Percentiles rank a stretch among this genome's conserved stretches.
phyloP scores from a whole-genome alignment of 345 rosid genomes.

The Xanthoceras sorbifolium region DNA sequence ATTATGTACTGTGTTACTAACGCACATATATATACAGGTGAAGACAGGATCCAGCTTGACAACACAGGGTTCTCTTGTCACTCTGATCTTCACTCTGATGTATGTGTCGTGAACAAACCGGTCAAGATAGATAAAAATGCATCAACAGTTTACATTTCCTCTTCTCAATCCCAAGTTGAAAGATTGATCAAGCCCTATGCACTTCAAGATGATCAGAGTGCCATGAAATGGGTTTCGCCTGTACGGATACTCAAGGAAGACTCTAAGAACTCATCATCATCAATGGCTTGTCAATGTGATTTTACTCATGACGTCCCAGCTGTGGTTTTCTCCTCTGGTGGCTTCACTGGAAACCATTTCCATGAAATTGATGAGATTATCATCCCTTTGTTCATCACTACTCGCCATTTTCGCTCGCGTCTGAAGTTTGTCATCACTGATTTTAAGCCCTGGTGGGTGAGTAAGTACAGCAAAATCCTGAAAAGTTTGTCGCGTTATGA shows the following conservation, averaged over 20 bases:
- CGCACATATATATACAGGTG: too few species aligned
- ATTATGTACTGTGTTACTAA: too few species aligned
- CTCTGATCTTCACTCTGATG: constrained; percentile 26
- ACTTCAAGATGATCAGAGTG: constrained; percentile 20
- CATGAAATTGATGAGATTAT: constrained; percentile 47
- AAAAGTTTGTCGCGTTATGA: constrained; percentile 26
- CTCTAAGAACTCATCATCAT: not conserved
- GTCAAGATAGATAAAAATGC: constrained; percentile 29
- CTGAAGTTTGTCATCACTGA: constrained; percentile 41
- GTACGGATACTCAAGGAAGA: constrained; percentile 32
- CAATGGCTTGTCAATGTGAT: constrained; percentile 24
- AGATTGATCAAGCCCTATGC: constrained; percentile 35
- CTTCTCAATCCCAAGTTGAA: constrained; percentile 18
- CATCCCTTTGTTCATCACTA: constrained; percentile 45
- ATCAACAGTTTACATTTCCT: constrained; percentile 23
- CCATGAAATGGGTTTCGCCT: constrained; percentile 27
- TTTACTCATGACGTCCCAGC: constrained; percentile 31
- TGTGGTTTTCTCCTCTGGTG: constrained; percentile 41
- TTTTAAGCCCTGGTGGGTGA: constrained; percentile 34
- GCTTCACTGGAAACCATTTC: constrained; percentile 41
- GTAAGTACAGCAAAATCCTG: constrained; percentile 29
- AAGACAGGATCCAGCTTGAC: constrained; percentile 32
- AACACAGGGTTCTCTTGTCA: constrained; percentile 36
- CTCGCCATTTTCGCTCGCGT: constrained; percentile 30
- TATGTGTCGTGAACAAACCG: constrained; percentile 31